These are phyloP conservation scores for Erythrophleum fordii DNA, from an alignment of 306 rosid species.

Conservation along the genomic window DNA sequence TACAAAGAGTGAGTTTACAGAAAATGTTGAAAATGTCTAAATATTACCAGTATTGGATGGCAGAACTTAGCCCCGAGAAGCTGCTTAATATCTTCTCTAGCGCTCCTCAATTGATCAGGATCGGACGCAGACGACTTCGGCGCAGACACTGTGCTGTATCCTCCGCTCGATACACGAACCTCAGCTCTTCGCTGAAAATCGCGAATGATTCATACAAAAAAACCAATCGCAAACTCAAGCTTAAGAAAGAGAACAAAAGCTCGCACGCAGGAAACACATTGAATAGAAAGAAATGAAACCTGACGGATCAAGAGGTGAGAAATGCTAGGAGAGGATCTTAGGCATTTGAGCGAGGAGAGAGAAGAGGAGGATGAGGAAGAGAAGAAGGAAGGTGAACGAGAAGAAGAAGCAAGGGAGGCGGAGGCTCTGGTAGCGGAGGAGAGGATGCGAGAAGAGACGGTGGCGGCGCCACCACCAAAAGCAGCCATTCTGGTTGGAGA, in stretches of 20 bases:
- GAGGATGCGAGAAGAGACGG: constrained; percentile 54
- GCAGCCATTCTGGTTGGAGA: constrained; percentile 54
- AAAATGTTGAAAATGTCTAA: neutral
- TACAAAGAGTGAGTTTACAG: neutral
- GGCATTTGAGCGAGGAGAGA: constrained; percentile 43
- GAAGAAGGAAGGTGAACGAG: constrained; percentile 30
- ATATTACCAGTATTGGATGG: constrained; percentile 82
- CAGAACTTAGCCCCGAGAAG: constrained; percentile 75
- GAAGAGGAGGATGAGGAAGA: constrained; percentile 35
- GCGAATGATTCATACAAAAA: neutral
- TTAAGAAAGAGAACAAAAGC: neutral
- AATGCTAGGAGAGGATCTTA: constrained; percentile 66
- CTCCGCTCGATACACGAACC: constrained; percentile 53
- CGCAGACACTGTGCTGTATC: constrained; percentile 51
- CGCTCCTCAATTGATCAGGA: constrained; percentile 83
- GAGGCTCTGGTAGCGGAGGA: constrained; percentile 58
- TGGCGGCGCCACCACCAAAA: constrained; percentile 46
- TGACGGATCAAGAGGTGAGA: constrained; percentile 73
- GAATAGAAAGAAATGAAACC: constrained; percentile 44
- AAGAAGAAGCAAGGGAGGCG: constrained; percentile 38
- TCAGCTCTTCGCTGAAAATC: constrained; percentile 53
- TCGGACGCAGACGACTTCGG: constrained; percentile 73
- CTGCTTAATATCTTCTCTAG: constrained; percentile 80
- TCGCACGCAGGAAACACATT: neutral
- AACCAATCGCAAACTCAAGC: constrained; percentile 2